phyloP scores from a whole-genome alignment of 192 early-diverging fungal species.

The Umbelopsis vinacea region DNA sequence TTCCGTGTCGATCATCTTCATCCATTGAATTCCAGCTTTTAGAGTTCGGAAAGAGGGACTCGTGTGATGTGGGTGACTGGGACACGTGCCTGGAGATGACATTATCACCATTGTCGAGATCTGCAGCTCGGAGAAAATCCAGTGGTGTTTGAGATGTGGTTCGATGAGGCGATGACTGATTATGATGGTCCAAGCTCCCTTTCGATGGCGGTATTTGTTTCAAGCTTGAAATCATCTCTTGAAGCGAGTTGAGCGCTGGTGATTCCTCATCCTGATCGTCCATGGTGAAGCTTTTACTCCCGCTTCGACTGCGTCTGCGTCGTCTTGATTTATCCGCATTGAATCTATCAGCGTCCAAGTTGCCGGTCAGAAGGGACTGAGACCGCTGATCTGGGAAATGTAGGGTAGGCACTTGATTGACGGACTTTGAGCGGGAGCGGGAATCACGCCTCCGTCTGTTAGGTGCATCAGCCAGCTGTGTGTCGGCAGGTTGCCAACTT shows the following conservation, averaged over 20 bases:
- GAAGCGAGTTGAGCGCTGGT: slow-evolving; percentile 25
- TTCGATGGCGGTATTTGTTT: slow-evolving; percentile 9
- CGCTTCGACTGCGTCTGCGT: slow-evolving; percentile 1
- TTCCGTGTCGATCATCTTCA: not conserved
- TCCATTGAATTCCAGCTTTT: slow-evolving; percentile 14
- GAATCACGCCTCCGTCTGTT: not conserved
- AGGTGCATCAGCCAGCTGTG: not conserved
- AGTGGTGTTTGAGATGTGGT: not conserved
- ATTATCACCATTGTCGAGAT: not conserved
- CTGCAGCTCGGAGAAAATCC: not conserved
- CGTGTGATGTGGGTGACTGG: not conserved
- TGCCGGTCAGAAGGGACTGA: not conserved
- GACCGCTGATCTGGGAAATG: not conserved
- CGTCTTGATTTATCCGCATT: not conserved
- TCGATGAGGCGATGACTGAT: not conserved
- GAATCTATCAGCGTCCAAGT: not conserved
- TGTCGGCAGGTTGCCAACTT: slow-evolving; percentile 7
- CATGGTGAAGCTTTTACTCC: not conserved
- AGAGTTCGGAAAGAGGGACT: not conserved
- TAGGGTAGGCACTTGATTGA: not conserved
- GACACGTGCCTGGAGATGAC: not conserved
- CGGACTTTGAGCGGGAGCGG: slow-evolving; percentile 7
- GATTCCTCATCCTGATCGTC: slow-evolving; percentile 17
- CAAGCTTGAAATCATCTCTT: slow-evolving; percentile 14
- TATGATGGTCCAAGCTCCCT: not conserved